Conservation (phyloP, 1,284 basidiomycete genomes). For the Rhizopogon hawkerae region DNA sequence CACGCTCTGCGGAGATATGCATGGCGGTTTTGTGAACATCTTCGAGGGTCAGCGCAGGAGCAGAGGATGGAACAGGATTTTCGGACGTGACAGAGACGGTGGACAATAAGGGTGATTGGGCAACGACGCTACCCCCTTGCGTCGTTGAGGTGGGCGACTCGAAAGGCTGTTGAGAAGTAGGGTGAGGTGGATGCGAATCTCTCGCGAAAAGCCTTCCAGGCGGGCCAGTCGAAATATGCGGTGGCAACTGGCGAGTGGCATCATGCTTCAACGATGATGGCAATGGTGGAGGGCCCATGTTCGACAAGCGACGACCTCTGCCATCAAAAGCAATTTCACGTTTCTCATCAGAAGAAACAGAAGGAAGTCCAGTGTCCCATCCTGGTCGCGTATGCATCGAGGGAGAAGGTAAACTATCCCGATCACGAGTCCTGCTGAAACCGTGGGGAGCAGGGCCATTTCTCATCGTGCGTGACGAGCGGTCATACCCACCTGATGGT, state of each 20-base stretch:
- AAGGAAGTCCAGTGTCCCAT: background rate
- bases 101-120: constrained; percentile 3
- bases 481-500: constrained; percentile 15
- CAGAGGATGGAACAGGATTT: constrained; percentile 27
- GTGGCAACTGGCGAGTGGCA: constrained; percentile 37
- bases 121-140: constrained; percentile 2
- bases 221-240: constrained; percentile 31
- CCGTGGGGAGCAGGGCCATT: background rate
- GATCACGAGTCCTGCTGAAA: background rate
- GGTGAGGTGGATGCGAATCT: constrained; percentile 27
- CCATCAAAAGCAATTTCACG: constrained; percentile 12
- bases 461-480: background rate
- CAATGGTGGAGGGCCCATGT: constrained; percentile 43
- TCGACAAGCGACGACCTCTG: constrained; percentile 32
- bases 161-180: constrained; percentile 3
- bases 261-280: constrained; percentile 32
- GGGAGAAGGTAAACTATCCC: background rate
- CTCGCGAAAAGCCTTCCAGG: constrained; percentile 31
- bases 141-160: constrained; percentile 6
- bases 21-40: constrained; percentile 75
- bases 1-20: constrained; percentile 85
- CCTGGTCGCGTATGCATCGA: background rate
- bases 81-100: constrained; percentile 13
- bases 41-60: constrained; percentile 51
- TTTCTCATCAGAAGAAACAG: background rate